phyloP scores from a whole-genome alignment of 129 eudicot genomes.

The Rutidosis leptorrhynchoides region DNA sequence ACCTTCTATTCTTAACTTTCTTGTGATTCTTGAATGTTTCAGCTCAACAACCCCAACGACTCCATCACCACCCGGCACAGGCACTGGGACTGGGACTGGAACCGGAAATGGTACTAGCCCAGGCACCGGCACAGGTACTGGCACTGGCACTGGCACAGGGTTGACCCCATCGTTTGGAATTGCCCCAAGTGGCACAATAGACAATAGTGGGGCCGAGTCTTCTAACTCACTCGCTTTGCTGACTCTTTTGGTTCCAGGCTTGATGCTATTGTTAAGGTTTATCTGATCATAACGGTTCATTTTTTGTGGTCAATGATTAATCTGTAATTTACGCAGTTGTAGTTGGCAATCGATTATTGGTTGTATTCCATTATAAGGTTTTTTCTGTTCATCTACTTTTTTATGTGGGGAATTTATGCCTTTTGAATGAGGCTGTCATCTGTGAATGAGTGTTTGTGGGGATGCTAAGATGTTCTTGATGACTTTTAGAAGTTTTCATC shows the following conservation, averaged over 20 bases:
- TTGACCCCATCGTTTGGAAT: conserved; percentile 30
- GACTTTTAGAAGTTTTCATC: conserved; percentile 26
- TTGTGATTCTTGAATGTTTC: conserved; percentile 16
- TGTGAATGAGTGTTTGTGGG: conserved; percentile 36
- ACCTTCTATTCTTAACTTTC: background rate
- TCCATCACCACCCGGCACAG: conserved; percentile 30
- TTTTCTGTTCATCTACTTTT: conserved; percentile 25
- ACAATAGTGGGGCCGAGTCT: conserved; percentile 32
- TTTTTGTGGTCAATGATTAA: conserved; percentile 33
- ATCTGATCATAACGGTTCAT: conserved; percentile 13
- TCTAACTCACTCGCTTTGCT: conserved; percentile 20
- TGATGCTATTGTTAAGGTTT: conserved; percentile 40
- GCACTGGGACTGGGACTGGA: conserved; percentile 2
- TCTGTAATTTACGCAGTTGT: conserved; percentile 28
- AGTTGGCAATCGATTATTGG: conserved; percentile 34
- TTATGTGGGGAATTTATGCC: conserved; percentile 60
- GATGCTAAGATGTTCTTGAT: conserved; percentile 28
- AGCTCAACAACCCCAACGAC: conserved; percentile 35
- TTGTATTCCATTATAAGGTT: conserved; percentile 36
- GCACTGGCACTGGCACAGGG: conserved; percentile 29
- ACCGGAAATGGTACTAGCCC: conserved; percentile 31
- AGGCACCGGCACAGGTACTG: background rate
- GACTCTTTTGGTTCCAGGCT: conserved; percentile 42
- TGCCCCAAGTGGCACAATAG: conserved; percentile 44
- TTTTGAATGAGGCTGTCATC: conserved; percentile 41